Conservation (phyloP, 495 filamentous ascomycete genomes). For the Thozetella sp. region DNA sequence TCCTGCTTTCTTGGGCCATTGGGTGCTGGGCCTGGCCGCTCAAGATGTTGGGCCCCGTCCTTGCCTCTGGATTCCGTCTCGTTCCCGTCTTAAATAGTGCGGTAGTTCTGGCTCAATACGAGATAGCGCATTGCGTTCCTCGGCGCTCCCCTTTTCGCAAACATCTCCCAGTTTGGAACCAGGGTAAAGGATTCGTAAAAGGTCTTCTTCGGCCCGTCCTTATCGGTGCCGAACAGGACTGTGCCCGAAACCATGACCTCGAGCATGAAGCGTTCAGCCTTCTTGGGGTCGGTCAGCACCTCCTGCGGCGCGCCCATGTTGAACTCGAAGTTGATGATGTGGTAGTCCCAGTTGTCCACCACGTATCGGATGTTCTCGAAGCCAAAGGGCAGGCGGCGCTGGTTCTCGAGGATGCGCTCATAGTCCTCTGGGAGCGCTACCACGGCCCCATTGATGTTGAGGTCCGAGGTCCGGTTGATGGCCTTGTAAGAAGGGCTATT, state of each 20-base stretch:
- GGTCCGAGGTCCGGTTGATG: constrained; percentile 36
- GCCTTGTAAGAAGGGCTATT: constrained; percentile 27
- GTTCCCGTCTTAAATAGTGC: constrained; percentile 24
- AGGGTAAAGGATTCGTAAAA: constrained; percentile 80
- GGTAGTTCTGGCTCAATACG: constrained; percentile 75
- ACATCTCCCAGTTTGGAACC: constrained; percentile 70
- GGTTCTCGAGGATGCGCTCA: constrained; percentile 35
- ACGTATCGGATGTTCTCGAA: constrained; percentile 44
- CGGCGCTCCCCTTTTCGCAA: constrained; percentile 26
- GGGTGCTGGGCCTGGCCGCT: too few species aligned
- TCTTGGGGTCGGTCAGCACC: constrained; percentile 25
- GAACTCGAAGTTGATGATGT: constrained; percentile 72
- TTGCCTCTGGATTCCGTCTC: neutral
- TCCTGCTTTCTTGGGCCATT: too few species aligned
- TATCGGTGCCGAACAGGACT: constrained; percentile 39
- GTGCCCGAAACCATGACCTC: constrained; percentile 67
- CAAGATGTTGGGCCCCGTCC: neutral
- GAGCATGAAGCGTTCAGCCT: constrained; percentile 66
- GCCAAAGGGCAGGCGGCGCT: constrained; percentile 16
- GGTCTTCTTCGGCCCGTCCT: constrained; percentile 52
- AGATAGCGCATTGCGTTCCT: constrained; percentile 58
- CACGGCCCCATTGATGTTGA: constrained; percentile 44
- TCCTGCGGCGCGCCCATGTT: constrained; percentile 32
- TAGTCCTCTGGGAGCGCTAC: constrained; percentile 33
- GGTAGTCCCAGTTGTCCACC: constrained; percentile 68